phyloP scores from a whole-genome alignment of 495 filamentous ascomycete genomes.

The Penicillium arizonense region DNA sequence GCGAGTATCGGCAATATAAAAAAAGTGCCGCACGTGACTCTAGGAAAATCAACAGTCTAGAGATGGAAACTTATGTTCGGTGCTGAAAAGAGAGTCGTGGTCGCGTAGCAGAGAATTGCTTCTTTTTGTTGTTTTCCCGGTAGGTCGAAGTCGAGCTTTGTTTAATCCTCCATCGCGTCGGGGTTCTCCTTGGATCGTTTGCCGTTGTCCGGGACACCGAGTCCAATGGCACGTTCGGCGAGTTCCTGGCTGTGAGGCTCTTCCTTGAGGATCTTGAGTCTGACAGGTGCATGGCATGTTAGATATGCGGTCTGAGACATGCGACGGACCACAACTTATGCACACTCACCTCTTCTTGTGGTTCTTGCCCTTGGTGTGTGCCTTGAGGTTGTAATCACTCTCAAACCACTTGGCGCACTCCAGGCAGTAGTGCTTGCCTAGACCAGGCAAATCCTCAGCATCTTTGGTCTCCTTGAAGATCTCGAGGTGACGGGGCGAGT shows the following conservation, averaged over 20 bases:
- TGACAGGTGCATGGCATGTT: slow-evolving; percentile 28
- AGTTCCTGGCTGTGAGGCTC: slow-evolving; percentile 84
- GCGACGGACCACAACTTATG: too few relatives aligned
- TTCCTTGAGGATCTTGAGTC: slow-evolving; percentile 71
- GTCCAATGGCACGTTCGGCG: slow-evolving; percentile 76
- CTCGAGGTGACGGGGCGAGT: slow-evolving; percentile 70
- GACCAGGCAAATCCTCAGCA: slow-evolving; percentile 78
- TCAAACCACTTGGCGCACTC: slow-evolving; percentile 98
- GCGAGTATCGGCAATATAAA: slow-evolving; percentile 38
- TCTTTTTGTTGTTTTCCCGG: slow-evolving; percentile 8
- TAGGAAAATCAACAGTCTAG: slow-evolving; percentile 1
- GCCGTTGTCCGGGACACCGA: slow-evolving; percentile 62
- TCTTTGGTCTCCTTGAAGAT: slow-evolving; percentile 77
- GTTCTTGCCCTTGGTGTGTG: slow-evolving; percentile 81
- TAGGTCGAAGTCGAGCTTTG: too few relatives aligned
- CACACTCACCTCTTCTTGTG: slow-evolving; percentile 79
- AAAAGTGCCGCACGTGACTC: slow-evolving; percentile 21
- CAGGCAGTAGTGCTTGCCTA: slow-evolving; percentile 83
- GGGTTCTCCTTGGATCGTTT: slow-evolving; percentile 27
- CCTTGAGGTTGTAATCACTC: slow-evolving; percentile 70
- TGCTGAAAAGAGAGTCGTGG: slow-evolving; percentile 7
- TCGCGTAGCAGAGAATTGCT: slow-evolving; percentile 10
- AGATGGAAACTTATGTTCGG: slow-evolving; percentile 8
- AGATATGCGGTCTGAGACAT: neutral
- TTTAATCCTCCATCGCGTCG: slow-evolving; percentile 38